Base-by-base conservation (phyloP, 257 asterid species). In the Solanum megistacrolobum region DNA sequence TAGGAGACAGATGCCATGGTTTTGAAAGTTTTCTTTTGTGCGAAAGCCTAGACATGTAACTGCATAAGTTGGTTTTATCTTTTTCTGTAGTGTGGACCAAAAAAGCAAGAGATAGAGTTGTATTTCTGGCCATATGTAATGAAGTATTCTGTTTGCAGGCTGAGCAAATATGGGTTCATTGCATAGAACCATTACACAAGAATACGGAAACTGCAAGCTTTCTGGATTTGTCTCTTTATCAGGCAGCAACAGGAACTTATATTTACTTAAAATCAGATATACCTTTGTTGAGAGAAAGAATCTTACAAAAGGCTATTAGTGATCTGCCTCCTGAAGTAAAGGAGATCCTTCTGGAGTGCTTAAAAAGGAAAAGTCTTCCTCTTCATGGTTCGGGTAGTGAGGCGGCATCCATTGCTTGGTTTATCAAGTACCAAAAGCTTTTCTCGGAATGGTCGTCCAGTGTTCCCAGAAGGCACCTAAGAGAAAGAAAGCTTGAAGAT, bases 381-480 rank as follows among this genome's bases (percentile, higher is more conserved):
- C 16, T 38, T 86, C 84, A 38, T 88, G 55, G 76, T 78, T 65
- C 81, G 36, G 25, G 52, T 27, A n/a, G 68, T 81, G 87, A 66
- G 14, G 73, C 55, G 5, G 85, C 27, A 31, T 85, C 84, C 27
- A 14, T 83, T n/a, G 68, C 83, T 60, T 55, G 83, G 90, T 46
- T 88, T 14, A 36, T 65, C 84, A 90, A 74, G 86, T 90, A 66
- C 85, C 92, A 87, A 69, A 88, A 91, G 65, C 76, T 89, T 86
- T 78, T 91, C 85, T 87, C 91, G 29, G 84, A 46, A 72, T 89
- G 92, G 92, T 79, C 88, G 92, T 81, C 89, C 41, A n/a, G 83
- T 52, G 87, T 91, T 91, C 95, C 97, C 7, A 91, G 98, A 93
- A 94, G 95, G 90, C 89, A 89, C 90, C 92, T 96, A 84, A 89